A percentile compares a stretch with the other conserved stretches of the same genome.
Evolutionary conservation across 108 stramenopile species (phyloP).

Genomic region (Pseudonitzschia pungens): DNA sequence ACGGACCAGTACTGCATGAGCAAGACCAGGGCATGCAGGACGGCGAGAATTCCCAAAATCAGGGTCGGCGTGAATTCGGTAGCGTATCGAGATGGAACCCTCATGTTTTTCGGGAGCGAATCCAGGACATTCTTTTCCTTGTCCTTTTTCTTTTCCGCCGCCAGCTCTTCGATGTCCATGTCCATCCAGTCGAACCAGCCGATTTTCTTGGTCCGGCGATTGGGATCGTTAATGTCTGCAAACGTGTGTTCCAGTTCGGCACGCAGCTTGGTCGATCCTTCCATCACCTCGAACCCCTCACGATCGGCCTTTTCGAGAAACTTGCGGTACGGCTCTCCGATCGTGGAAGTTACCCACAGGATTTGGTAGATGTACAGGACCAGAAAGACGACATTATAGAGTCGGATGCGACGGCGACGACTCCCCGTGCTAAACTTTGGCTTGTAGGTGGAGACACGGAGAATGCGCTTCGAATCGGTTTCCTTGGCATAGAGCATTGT

Average conservation of each 20-base stretch:
- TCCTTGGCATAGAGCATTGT: slow-evolving; percentile 34
- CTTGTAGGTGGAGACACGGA: slow-evolving; percentile 49
- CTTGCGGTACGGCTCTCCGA: slow-evolving; percentile 71
- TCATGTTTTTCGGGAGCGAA: slow-evolving; percentile 71
- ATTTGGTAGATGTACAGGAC: slow-evolving; percentile 57
- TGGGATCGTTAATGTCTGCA: slow-evolving; percentile 75
- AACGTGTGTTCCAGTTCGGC: slow-evolving; percentile 82
- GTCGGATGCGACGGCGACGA: slow-evolving; percentile 37
- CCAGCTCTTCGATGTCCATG: slow-evolving; percentile 90
- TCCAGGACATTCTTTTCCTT: slow-evolving; percentile 74
- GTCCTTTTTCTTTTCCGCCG: slow-evolving; percentile 74
- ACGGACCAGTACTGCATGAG: slow-evolving; percentile 95
- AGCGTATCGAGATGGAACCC: slow-evolving; percentile 74
- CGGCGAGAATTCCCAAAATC: slow-evolving; percentile 63
- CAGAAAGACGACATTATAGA: slow-evolving; percentile 66
- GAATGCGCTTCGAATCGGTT: slow-evolving; percentile 67
- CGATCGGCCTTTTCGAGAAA: slow-evolving; percentile 88
- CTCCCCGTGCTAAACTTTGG: slow-evolving; percentile 50
- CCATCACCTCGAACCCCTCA: slow-evolving; percentile 90
- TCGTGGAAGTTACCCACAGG: slow-evolving; percentile 52
- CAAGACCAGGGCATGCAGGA: slow-evolving; percentile 84
- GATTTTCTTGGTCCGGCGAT: slow-evolving; percentile 60
- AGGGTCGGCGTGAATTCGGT: slow-evolving; percentile 82
- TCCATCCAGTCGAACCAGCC: slow-evolving; percentile 84
- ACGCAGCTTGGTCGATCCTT: slow-evolving; percentile 75